Evolutionary conservation across 192 early-diverging fungal genomes (phyloP).

Genomic region (Cetraspora pellucida): DNA sequence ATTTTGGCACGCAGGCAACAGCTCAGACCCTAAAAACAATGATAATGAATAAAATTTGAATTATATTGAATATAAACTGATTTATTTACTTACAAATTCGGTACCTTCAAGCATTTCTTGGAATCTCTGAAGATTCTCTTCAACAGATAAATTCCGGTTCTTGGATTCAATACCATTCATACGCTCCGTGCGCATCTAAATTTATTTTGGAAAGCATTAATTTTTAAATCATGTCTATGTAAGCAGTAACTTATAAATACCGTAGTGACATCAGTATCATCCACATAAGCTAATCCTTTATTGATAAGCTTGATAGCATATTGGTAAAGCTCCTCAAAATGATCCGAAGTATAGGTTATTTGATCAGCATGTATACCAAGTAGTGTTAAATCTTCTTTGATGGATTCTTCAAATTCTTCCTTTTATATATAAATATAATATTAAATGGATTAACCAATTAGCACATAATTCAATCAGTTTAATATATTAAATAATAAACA

Average conservation of each 20-base stretch:
- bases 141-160: constrained; percentile 81
- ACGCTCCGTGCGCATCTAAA: constrained; percentile 84
- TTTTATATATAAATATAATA: constrained; percentile 8
- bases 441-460: constrained; percentile 3
- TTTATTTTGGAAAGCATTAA: neutral
- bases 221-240: neutral
- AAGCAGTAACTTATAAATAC: neutral
- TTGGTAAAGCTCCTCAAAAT: constrained; percentile 87
- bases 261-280: constrained; percentile 82
- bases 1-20: constrained; percentile 97
- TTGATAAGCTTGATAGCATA: constrained; percentile 84
- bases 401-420: constrained; percentile 90
- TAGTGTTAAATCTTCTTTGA: constrained; percentile 90
- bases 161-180: constrained; percentile 79
- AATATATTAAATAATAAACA: neutral
- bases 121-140: constrained; percentile 89
- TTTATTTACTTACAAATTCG: constrained; percentile 57
- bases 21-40: constrained; percentile 60
- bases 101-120: constrained; percentile 91
- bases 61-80: neutral
- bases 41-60: neutral
- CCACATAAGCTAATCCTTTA: constrained; percentile 89
- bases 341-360: constrained; percentile 89
- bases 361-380: constrained; percentile 81
- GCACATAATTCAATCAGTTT: neutral